phyloP scores from a whole-genome alignment of 2,329 filamentous ascomycete species.

The Penicillium olsonii region DNA sequence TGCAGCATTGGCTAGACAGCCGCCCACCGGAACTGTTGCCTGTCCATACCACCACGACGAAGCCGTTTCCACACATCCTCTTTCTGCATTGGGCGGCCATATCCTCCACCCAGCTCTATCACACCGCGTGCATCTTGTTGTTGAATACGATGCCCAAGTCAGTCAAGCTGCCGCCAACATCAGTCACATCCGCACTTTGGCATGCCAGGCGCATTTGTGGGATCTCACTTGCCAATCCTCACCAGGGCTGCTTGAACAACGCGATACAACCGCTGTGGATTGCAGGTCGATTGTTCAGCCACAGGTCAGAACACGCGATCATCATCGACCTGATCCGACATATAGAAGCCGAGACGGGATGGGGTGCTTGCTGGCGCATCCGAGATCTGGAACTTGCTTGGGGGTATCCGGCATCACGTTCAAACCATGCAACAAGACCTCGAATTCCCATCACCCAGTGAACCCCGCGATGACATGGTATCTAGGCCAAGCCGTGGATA shows the following conservation, averaged over 20 bases:
- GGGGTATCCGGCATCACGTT: conserved; percentile 27
- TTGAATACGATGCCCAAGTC: conserved; percentile 48
- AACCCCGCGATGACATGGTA: not conserved
- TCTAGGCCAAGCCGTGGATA: not conserved
- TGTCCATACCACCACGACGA: conserved; percentile 45
- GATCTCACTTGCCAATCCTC: conserved; percentile 58
- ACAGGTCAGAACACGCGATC: conserved; percentile 45
- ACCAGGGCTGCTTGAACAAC: conserved; percentile 59
- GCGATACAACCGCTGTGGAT: conserved; percentile 61
- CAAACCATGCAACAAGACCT: conserved; percentile 2
- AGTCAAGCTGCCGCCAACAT: conserved; percentile 20
- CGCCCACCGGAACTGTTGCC: conserved; percentile 52
- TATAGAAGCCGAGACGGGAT: conserved; percentile 56
- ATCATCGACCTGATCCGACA: conserved; percentile 45
- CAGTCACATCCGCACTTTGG: conserved; percentile 50
- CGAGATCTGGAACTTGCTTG: conserved; percentile 49
- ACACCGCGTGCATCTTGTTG: conserved; percentile 57
- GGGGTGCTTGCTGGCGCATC: conserved; percentile 57
- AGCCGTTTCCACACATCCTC: conserved; percentile 55
- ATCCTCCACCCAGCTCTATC: conserved; percentile 59
- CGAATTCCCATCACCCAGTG: conserved; percentile 4
- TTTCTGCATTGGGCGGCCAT: conserved; percentile 59
- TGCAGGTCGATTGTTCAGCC: conserved; percentile 56
- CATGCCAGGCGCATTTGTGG: conserved; percentile 59
- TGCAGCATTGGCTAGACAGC: conserved; percentile 52